phyloP scores from a whole-genome alignment of 495 filamentous ascomycete species.

The Alectoria sarmentosa region DNA sequence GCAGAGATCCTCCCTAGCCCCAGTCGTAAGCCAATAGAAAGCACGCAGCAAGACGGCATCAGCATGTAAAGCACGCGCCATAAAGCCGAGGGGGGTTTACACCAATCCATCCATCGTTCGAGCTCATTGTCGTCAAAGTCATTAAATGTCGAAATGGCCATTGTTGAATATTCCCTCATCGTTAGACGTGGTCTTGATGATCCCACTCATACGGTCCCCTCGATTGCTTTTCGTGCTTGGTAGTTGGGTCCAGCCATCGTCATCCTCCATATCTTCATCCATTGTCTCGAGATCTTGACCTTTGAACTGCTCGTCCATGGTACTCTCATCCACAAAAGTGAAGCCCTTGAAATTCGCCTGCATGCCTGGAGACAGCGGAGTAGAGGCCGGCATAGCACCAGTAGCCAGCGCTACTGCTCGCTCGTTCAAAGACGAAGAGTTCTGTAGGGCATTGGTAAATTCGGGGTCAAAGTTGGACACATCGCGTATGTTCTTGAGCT shows the following conservation, averaged over 20 bases:
- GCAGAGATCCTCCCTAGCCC: not conserved
- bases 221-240: conserved; percentile 40
- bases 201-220: conserved; percentile 64
- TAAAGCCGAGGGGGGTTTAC: not conserved
- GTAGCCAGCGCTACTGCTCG: conserved; percentile 71
- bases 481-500: conserved; percentile 88
- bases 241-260: conserved; percentile 39
- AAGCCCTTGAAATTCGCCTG: conserved; percentile 98
- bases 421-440: conserved; percentile 78
- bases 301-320: conserved; percentile 83
- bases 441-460: conserved; percentile 89
- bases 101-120: not conserved
- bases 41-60: not conserved
- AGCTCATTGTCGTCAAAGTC: conserved; percentile 1
- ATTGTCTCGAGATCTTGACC: conserved; percentile 54
- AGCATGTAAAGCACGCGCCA: not conserved
- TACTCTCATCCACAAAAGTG: conserved; percentile 96
- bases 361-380: conserved; percentile 86
- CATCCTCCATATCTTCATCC: conserved; percentile 62
- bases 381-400: conserved; percentile 68
- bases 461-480: conserved; percentile 98
- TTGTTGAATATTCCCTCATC: conserved; percentile 67
- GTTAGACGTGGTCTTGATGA: conserved; percentile 58
- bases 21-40: not conserved
- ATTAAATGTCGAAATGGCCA: conserved; percentile 63